Conservation (phyloP, 352 stramenopile genomes). For the Nothophytophthora sp. region DNA sequence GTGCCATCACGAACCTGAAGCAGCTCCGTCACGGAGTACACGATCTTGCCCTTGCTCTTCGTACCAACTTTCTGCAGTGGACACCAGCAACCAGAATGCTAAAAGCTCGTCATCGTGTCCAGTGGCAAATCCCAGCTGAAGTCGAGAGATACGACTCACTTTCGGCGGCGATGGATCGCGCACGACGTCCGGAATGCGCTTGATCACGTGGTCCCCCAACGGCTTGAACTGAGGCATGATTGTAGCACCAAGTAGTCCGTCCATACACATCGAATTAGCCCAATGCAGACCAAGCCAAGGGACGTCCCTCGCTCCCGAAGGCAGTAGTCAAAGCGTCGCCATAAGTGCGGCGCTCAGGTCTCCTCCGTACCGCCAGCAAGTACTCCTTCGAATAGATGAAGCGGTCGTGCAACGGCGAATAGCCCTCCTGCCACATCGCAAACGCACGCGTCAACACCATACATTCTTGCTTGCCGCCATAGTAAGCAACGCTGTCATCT, state of each 20-base stretch:
- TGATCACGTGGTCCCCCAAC: conserved; percentile 46
- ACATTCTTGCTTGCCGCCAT: no score
- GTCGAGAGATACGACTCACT: conserved; percentile 16
- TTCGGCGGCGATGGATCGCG: conserved; percentile 37
- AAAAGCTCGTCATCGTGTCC: neutral
- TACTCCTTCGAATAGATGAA: conserved; percentile 73
- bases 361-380: conserved; percentile 38
- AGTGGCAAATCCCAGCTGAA: neutral
- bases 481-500: no score
- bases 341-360: no score
- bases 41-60: conserved; percentile 47
- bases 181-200: conserved; percentile 47
- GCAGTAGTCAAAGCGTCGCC: no score
- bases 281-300: neutral
- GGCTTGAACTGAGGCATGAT: conserved; percentile 46
- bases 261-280: neutral
- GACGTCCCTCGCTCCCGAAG: neutral
- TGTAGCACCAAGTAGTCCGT: no score
- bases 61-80: conserved; percentile 35
- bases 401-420: conserved; percentile 32
- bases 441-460: conserved; percentile 1
- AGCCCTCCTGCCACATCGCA: conserved; percentile 20
- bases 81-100: neutral
- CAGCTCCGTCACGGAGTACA: conserved; percentile 67
- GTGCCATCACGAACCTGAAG: conserved; percentile 45